phyloP scores from a whole-genome alignment of 148 eudicot genomes.

The Camellia japonica region DNA sequence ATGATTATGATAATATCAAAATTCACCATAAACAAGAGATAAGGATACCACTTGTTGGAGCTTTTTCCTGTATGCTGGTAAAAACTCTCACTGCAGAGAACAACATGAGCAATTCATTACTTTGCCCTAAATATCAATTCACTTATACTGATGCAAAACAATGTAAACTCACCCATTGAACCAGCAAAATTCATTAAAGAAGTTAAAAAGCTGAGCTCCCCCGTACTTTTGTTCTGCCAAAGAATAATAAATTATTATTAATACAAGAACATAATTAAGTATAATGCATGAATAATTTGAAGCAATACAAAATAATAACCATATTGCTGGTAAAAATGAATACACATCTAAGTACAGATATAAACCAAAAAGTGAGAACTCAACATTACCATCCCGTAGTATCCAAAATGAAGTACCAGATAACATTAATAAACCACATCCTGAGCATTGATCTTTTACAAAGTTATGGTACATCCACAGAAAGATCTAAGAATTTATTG shows the following conservation, averaged over 20 bases:
- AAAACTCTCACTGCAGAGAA: slow-evolving; percentile 80
- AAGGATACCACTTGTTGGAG: slow-evolving; percentile 87
- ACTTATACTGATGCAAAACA: slow-evolving; percentile 1
- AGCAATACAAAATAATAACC: background rate
- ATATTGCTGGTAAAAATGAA: background rate
- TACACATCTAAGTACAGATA: background rate
- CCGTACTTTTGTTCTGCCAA: slow-evolving; percentile 88
- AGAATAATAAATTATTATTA: background rate
- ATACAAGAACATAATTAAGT: background rate
- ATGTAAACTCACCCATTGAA: slow-evolving; percentile 66
- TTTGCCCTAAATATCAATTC: slow-evolving; percentile 7
- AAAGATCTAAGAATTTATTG: background rate
- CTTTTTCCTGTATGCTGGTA: slow-evolving; percentile 94
- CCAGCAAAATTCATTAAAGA: slow-evolving; percentile 89
- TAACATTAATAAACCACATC: background rate
- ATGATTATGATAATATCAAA: background rate
- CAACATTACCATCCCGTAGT: background rate
- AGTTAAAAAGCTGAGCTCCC: slow-evolving; percentile 88
- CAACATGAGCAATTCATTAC: background rate
- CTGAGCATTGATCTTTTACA: background rate
- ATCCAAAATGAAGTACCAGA: background rate
- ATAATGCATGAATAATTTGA: background rate
- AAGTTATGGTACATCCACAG: background rate
- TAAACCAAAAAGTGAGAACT: background rate
- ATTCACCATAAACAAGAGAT: background rate